Conservation (phyloP, 192 early-diverging fungal genomes). For the Podila epicladia region DNA sequence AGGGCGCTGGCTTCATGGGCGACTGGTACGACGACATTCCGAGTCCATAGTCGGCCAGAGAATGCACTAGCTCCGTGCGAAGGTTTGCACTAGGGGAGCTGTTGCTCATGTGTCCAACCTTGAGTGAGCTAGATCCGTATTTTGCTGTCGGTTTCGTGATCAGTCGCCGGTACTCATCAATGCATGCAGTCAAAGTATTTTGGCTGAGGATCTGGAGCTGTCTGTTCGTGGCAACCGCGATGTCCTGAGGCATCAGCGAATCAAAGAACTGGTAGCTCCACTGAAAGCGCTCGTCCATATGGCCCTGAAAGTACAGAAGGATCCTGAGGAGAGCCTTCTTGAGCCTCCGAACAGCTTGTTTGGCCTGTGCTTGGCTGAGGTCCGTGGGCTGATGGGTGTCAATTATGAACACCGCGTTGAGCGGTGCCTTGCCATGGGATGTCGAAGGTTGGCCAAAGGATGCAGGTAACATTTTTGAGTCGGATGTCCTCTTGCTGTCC, state of each 20-base stretch:
- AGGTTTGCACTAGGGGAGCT: conserved; percentile 30
- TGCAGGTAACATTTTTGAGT: not conserved
- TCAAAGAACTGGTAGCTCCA: conserved; percentile 42
- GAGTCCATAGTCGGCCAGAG: conserved; percentile 42
- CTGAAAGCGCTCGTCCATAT: conserved; percentile 34
- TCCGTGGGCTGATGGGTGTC: conserved; percentile 22
- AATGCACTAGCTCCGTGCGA: conserved; percentile 25
- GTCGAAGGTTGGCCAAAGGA: conserved; percentile 4
- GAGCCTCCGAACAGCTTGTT: conserved; percentile 4
- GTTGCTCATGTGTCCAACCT: not conserved
- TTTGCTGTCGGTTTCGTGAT: conserved; percentile 1
- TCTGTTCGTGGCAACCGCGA: conserved; percentile 15
- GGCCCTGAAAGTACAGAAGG: conserved; percentile 40
- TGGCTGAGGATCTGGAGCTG: conserved; percentile 13
- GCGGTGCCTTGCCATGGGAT: conserved; percentile 24
- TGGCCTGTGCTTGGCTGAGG: not conserved
- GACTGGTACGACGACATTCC: conserved; percentile 40
- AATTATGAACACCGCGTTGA: conserved; percentile 44
- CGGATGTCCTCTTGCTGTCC: not conserved
- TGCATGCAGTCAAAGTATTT: conserved; percentile 9
- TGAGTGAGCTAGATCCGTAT: conserved; percentile 3
- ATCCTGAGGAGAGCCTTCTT: conserved; percentile 15
- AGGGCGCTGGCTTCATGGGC: conserved; percentile 20
- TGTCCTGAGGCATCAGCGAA: conserved; percentile 19
- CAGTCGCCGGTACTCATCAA: conserved; percentile 21